Conservation (phyloP, 2,329 filamentous ascomycete genomes). For the Epichloe amarillans region DNA sequence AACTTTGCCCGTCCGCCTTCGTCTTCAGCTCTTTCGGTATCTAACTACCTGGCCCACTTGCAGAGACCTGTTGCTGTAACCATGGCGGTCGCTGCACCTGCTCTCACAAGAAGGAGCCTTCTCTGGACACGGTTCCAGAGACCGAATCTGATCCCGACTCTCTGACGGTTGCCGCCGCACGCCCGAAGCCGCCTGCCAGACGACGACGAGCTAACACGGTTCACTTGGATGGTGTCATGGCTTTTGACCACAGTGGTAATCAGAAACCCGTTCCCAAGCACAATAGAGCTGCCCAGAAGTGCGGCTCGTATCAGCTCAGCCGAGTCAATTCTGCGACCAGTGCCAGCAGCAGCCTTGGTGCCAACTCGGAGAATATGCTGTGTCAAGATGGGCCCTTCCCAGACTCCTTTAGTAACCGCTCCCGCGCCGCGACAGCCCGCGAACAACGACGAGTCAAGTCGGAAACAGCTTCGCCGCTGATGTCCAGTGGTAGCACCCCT, state of each 20-base stretch:
- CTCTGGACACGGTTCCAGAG: slow-evolving; percentile 50
- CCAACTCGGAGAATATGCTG: slow-evolving; percentile 28
- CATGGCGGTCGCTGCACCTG: slow-evolving; percentile 56
- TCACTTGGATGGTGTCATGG: slow-evolving; percentile 45
- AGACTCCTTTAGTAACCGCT: slow-evolving; percentile 17
- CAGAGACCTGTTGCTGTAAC: slow-evolving; percentile 58
- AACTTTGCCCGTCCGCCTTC: not conserved
- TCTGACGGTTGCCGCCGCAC: slow-evolving; percentile 14
- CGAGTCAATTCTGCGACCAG: slow-evolving; percentile 46
- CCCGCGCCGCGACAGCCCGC: slow-evolving; percentile 24
- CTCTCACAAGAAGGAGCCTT: slow-evolving; percentile 46
- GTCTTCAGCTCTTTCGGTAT: slow-evolving; percentile 2
- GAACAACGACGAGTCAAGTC: slow-evolving; percentile 45
- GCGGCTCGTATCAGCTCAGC: slow-evolving; percentile 46
- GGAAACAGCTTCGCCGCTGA: slow-evolving; percentile 46
- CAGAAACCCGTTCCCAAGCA: slow-evolving; percentile 50
- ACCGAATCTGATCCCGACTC: slow-evolving; percentile 43
- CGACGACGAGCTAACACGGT: slow-evolving; percentile 48
- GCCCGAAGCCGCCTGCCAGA: slow-evolving; percentile 30
- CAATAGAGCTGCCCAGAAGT: slow-evolving; percentile 46
- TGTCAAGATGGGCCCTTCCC: slow-evolving; percentile 24
- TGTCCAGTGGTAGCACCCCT: slow-evolving; percentile 36
- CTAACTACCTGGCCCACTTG: slow-evolving; percentile 7
- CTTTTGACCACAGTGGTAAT: slow-evolving; percentile 50
- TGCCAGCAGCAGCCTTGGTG: slow-evolving; percentile 34